These are phyloP conservation scores for Sanghuangporus weigelae DNA, from an alignment of 1,284 basidiomycete genomes.

Conservation along the genomic window DNA sequence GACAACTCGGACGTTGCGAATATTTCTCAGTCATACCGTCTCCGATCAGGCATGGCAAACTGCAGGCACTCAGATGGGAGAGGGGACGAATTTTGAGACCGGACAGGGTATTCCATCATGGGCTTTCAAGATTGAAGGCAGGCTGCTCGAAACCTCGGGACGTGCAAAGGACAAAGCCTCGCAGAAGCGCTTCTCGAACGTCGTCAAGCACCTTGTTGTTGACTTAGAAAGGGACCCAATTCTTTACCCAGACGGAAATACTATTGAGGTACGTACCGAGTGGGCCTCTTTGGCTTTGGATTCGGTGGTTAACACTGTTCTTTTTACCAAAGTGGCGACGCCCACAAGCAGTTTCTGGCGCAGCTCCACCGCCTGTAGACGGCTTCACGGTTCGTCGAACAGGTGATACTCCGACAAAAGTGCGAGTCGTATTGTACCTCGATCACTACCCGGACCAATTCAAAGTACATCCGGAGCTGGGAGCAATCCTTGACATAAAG, in stretches of 20 bases:
- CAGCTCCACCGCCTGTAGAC: slow-evolving; percentile 64
- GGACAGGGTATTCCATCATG: slow-evolving; percentile 87
- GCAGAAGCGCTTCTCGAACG: slow-evolving; percentile 79
- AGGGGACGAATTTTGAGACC: slow-evolving; percentile 43
- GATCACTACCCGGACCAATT: slow-evolving; percentile 87
- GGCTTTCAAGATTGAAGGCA: slow-evolving; percentile 86
- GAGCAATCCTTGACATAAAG: slow-evolving; percentile 70
- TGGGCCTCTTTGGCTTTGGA: background rate
- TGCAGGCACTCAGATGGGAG: slow-evolving; percentile 27
- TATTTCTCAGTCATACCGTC: slow-evolving; percentile 87
- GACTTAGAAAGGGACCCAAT: slow-evolving; percentile 84
- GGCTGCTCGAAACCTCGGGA: slow-evolving; percentile 57
- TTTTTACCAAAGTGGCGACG: slow-evolving; percentile 60
- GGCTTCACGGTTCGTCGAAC: slow-evolving; percentile 87
- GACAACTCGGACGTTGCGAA: slow-evolving; percentile 81
- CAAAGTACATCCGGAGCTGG: slow-evolving; percentile 78
- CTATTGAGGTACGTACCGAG: slow-evolving; percentile 56
- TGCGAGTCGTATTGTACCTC: slow-evolving; percentile 77
- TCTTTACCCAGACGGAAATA: slow-evolving; percentile 78
- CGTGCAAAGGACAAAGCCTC: slow-evolving; percentile 62
- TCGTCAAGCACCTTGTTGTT: slow-evolving; percentile 81
- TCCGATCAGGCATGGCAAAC: slow-evolving; percentile 85
- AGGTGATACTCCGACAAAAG: slow-evolving; percentile 74
- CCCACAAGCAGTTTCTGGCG: slow-evolving; percentile 26
- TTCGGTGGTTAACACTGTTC: slow-evolving; percentile 15